Evolutionary conservation across 2,329 filamentous ascomycete genomes (phyloP).

Genomic region (Neofusicoccum ribis): DNA sequence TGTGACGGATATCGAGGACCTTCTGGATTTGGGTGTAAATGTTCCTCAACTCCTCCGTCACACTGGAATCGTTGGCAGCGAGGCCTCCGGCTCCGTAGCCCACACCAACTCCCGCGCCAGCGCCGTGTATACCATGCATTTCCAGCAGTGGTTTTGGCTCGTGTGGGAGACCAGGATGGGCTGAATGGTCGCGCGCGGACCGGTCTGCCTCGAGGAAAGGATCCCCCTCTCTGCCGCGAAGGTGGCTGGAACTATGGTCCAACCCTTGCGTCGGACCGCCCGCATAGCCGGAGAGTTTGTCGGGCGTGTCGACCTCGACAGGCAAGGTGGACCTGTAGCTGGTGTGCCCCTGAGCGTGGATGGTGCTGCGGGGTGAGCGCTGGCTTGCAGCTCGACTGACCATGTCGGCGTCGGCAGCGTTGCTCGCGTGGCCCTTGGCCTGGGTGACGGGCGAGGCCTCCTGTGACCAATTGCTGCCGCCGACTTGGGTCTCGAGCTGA

Average conservation of each 20-base stretch:
- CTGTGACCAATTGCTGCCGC: slow-evolving; percentile 38
- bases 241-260: slow-evolving; percentile 20
- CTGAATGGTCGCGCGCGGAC: slow-evolving; percentile 49
- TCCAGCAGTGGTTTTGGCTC: slow-evolving; percentile 57
- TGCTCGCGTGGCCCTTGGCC: slow-evolving; percentile 39
- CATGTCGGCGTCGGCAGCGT: slow-evolving; percentile 33
- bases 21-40: slow-evolving; percentile 92
- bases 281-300: slow-evolving; percentile 30
- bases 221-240: slow-evolving; percentile 24
- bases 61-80: slow-evolving; percentile 71
- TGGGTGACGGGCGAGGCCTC: slow-evolving; percentile 45
- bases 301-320: slow-evolving; percentile 35
- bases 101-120: slow-evolving; percentile 60
- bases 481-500: slow-evolving; percentile 61
- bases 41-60: slow-evolving; percentile 77
- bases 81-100: slow-evolving; percentile 64
- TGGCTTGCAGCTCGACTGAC: slow-evolving; percentile 44
- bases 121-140: slow-evolving; percentile 58
- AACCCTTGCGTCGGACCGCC: slow-evolving; percentile 32
- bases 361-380: slow-evolving; percentile 41
- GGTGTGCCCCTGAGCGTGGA: slow-evolving; percentile 13
- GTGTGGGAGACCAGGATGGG: slow-evolving; percentile 55
- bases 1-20: slow-evolving; percentile 82
- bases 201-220: slow-evolving; percentile 48
- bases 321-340: slow-evolving; percentile 33